Conservation (phyloP, 2,329 filamentous ascomycete species). For the Allantophomopsis cytisporea region DNA sequence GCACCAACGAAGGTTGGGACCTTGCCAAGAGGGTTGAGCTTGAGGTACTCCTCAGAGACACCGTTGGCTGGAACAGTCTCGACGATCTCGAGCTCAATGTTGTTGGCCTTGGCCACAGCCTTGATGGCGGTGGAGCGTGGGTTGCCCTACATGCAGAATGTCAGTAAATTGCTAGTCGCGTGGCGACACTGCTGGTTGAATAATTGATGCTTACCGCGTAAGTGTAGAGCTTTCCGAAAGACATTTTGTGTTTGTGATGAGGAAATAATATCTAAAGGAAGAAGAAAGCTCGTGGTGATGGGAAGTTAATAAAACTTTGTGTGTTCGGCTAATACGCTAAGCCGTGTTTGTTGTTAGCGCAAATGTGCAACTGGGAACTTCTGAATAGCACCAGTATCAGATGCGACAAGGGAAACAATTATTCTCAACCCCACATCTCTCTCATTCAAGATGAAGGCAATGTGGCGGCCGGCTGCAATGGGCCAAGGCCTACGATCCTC, state of each 20-base stretch:
- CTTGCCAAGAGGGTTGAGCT: constrained; percentile 79
- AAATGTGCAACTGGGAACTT: no score
- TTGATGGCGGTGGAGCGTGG: constrained; percentile 78
- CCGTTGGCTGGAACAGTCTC: constrained; percentile 52
- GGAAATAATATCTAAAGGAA: constrained; percentile 2
- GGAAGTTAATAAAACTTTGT: neutral
- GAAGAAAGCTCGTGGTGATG: constrained; percentile 8
- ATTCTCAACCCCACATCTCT: no score
- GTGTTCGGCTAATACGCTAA: neutral
- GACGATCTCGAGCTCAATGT: constrained; percentile 80
- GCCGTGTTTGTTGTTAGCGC: no score
- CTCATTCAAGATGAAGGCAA: constrained; percentile 15
- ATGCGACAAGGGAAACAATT: no score
- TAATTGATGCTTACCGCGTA: constrained; percentile 44
- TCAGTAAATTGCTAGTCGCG: constrained; percentile 7
- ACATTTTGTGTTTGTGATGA: constrained; percentile 46
- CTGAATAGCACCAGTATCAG: no score
- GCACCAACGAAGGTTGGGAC: constrained; percentile 84
- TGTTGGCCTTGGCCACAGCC: constrained; percentile 95
- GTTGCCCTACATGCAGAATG: constrained; percentile 51
- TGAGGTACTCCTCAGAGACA: constrained; percentile 63
- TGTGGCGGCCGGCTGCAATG: constrained; percentile 14
- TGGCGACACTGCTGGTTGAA: constrained; percentile 12
- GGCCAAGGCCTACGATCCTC: constrained; percentile 13
- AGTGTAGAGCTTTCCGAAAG: constrained; percentile 97